These are phyloP conservation scores for Ophiocordyceps sinensis DNA, from an alignment of 2,329 filamentous ascomycete species.

Conservation along the genomic window DNA sequence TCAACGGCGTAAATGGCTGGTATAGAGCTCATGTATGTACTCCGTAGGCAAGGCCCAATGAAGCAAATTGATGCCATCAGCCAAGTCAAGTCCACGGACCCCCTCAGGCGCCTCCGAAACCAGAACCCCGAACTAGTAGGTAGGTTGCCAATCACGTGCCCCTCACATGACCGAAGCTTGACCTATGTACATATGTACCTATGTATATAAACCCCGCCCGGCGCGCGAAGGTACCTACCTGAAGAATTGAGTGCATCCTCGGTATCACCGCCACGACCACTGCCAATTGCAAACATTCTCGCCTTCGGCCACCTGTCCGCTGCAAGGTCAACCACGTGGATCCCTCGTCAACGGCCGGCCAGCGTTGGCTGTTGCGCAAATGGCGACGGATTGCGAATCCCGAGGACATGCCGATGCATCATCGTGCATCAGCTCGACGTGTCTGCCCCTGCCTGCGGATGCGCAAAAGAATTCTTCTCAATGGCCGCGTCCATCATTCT, in stretches of 20 bases:
- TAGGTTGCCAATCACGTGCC: constrained; percentile 10
- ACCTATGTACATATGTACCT: no score
- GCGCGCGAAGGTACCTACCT: no score
- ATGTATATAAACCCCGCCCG: no score
- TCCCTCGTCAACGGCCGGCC: no score
- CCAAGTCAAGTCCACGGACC: constrained; percentile 8
- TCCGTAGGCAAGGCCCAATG: constrained; percentile 9
- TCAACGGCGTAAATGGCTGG: constrained; percentile 5
- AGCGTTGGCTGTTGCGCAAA: no score
- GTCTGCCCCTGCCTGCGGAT: constrained; percentile 12
- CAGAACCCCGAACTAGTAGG: background rate
- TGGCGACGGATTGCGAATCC: no score
- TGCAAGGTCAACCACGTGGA: no score
- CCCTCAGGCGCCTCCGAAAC: constrained; percentile 5
- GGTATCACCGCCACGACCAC: no score
- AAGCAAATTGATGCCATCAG: constrained; percentile 9
- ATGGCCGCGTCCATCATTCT: constrained; percentile 76
- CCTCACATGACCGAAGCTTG: constrained; percentile 2
- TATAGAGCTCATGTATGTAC: constrained; percentile 6
- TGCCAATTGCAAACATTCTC: no score
- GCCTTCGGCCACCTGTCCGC: no score
- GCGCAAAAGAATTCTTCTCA: constrained; percentile 47
- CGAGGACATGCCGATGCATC: background rate
- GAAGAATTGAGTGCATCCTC: no score
- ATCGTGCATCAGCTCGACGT: background rate